Base-by-base conservation (phyloP, 2,329 filamentous ascomycete species). In the Beauveria rudraprayagi region DNA sequence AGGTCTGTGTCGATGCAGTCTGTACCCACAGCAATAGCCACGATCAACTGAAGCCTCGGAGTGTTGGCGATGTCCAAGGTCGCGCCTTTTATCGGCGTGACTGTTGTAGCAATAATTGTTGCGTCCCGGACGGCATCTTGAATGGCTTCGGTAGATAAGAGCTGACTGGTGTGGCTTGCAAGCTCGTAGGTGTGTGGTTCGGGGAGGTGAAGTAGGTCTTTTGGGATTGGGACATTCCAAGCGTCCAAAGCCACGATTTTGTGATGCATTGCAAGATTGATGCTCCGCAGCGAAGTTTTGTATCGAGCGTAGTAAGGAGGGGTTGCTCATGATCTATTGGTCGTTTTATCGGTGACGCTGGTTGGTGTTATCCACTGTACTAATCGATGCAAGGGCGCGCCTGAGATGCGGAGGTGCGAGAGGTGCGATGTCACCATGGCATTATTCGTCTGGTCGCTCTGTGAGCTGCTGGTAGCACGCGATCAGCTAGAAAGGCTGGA, bases 1-100 rank as follows among this genome's bases (percentile, higher is more conserved):
- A 82, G 81, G 44, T 83, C 78, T 0, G 91, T 83, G 70, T 91
- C 82, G 51, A 91, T 87, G 73, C 90, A 90, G 73, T 91, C 88
- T 11, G 90, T 87, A 26, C 87, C 89, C 5, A 24, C 9, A 14
- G 57, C 57, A 14, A 60, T 53, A 17, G 57, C 57, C 30, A 60
- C 57, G 14, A 60, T 53, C 30, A 60, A 26, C 28, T 53, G 34
- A n/a, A 60, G 57, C 37, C 46, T 52, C 16, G 48, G 57, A 1
- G 48, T 60, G 14, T 43, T 53, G 17, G 17, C 17, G 8, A n/a
- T 50, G 37, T 43, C 47, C 34, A 60, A 14, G 7, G 48, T 30
- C 9, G 57, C 4, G 8, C 47, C 57, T 5, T 60, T 53, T 5
- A 60, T 14, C 17, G 57, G 26, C 40, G 57, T 53, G 48, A 53